Conservation (phyloP, 768 basidiomycete species). For the Phylloporus scabripes region DNA sequence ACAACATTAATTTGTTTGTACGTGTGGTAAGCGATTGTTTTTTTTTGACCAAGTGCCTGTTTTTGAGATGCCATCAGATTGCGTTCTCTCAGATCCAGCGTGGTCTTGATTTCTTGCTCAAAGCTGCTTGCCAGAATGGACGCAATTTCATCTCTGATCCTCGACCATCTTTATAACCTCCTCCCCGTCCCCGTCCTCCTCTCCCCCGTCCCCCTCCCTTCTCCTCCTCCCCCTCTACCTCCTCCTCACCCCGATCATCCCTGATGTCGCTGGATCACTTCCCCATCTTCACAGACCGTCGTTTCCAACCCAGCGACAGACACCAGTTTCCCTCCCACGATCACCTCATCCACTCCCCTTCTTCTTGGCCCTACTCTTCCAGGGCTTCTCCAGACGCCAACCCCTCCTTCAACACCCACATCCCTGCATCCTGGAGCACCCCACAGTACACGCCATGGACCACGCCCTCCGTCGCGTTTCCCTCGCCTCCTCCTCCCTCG, state of each 20-base stretch:
- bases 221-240: neutral
- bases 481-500: constrained; percentile 21
- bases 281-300: constrained; percentile 28
- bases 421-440: constrained; percentile 16
- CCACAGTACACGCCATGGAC: constrained; percentile 14
- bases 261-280: constrained; percentile 32
- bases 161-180: constrained; percentile 25
- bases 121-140: constrained; percentile 10
- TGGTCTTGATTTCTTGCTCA: neutral
- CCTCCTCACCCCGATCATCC: constrained; percentile 5
- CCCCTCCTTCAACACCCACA: constrained; percentile 10
- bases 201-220: constrained; percentile 9
- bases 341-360: constrained; percentile 14
- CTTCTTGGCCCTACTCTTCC: constrained; percentile 25
- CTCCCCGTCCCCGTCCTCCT: constrained; percentile 7
- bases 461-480: constrained; percentile 13
- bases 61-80: constrained; percentile 14
- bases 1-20: neutral
- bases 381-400: constrained; percentile 19
- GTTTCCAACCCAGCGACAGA: constrained; percentile 27
- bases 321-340: constrained; percentile 17
- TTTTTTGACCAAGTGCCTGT: constrained; percentile 4
- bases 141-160: constrained; percentile 24
- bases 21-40: neutral
- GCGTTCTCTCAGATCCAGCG: constrained; percentile 19